Conservation (phyloP, 2,329 filamentous ascomycete genomes). For the Fusarium anthophilum region DNA sequence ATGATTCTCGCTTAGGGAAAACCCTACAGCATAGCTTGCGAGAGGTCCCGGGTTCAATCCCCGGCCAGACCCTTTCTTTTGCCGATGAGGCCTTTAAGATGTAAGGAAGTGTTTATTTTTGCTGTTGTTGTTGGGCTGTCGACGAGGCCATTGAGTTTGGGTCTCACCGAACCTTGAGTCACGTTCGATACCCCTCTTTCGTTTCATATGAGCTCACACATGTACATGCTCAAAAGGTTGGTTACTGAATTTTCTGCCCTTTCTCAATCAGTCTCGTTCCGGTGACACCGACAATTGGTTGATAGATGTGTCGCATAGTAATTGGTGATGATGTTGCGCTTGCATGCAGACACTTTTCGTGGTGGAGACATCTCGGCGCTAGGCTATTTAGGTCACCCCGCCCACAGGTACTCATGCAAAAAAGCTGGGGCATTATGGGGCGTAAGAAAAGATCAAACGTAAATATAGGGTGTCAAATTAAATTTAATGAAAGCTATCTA, state of each 20-base stretch:
- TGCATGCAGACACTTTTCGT: neutral
- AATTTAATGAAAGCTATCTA: accelerated
- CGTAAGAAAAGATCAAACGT: neutral
- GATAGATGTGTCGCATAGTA: neutral
- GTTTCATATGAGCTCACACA: neutral
- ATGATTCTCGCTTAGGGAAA: constrained; percentile 76
- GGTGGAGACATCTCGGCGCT: neutral
- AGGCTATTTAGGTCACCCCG: neutral
- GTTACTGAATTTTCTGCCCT: neutral
- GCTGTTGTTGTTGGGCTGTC: neutral
- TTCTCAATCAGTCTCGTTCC: neutral
- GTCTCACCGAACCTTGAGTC: neutral
- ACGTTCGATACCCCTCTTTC: neutral
- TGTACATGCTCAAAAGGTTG: no score
- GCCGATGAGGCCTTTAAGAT: neutral
- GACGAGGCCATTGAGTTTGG: neutral
- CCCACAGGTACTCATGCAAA: neutral
- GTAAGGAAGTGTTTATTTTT: neutral
- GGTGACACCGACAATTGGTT: constrained; percentile 2
- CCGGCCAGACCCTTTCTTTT: constrained; percentile 50
- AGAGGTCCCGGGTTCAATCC: constrained; percentile 60
- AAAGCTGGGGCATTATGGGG: neutral
- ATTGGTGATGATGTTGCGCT: neutral
- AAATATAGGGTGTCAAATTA: neutral
- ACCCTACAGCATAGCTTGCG: constrained; percentile 52